phyloP scores from a whole-genome alignment of 495 filamentous ascomycete species.

The Tricharina praecox region DNA sequence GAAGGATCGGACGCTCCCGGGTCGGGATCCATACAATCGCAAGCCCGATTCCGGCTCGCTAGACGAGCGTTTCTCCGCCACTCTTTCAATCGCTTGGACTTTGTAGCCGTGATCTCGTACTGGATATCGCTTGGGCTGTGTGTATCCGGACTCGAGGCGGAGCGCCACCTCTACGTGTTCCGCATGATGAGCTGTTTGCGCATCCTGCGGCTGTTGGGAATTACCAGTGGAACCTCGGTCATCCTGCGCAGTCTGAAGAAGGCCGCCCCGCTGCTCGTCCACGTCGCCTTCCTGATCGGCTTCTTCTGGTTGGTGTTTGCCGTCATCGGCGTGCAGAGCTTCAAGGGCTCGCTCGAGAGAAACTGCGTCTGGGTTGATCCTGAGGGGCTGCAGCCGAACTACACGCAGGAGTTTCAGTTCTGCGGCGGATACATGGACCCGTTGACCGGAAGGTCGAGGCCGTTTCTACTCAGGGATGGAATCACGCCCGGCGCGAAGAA shows the following conservation, averaged over 20 bases:
- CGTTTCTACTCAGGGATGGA: conserved; percentile 48
- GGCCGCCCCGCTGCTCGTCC: conserved; percentile 78
- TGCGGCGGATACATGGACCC: conserved; percentile 69
- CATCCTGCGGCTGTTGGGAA: conserved; percentile 68
- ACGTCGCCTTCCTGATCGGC: conserved; percentile 86
- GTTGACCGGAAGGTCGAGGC: conserved; percentile 36
- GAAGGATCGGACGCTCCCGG: conserved; percentile 30
- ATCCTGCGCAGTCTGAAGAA: conserved; percentile 92
- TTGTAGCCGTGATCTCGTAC: conserved; percentile 86
- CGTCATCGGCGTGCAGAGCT: conserved; percentile 89
- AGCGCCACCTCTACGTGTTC: conserved; percentile 69
- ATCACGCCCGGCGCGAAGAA: conserved; percentile 29
- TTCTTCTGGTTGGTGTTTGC: conserved; percentile 99
- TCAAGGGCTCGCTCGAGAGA: conserved; percentile 82
- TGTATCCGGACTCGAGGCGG: conserved; percentile 45
- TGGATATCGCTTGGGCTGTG: conserved; percentile 75
- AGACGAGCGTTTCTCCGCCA: conserved; percentile 86
- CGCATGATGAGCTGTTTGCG: conserved; percentile 89
- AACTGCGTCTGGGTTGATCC: conserved; percentile 63
- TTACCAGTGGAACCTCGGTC: conserved; percentile 83
- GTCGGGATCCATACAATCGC: conserved; percentile 53
- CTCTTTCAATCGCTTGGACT: conserved; percentile 88
- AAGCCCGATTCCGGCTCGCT: conserved; percentile 68
- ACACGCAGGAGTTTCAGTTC: conserved; percentile 47
- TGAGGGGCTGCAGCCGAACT: conserved; percentile 27